These are phyloP conservation scores for Lactarius indigo DNA, from an alignment of 768 basidiomycete genomes.

Conservation along the genomic window DNA sequence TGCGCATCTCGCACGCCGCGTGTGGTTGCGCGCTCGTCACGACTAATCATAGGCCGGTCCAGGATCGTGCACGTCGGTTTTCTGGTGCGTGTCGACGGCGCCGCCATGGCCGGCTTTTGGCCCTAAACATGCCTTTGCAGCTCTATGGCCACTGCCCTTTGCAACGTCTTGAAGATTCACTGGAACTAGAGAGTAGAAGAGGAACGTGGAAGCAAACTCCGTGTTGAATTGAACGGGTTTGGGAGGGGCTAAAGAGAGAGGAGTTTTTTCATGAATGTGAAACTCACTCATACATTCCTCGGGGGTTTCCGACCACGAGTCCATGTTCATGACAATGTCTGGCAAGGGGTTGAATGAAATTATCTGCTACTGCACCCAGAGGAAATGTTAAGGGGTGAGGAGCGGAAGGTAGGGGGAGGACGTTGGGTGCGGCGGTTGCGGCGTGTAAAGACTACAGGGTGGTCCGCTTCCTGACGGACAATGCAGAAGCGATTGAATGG, in stretches of 20 bases:
- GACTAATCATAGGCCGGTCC: neutral
- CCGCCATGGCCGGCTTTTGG: neutral
- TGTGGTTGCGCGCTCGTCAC: conserved; percentile 7
- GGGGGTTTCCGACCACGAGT: conserved; percentile 9
- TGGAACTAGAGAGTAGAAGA: neutral
- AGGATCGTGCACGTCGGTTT: neutral
- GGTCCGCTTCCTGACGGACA: neutral
- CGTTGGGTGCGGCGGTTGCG: neutral
- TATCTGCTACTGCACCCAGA: neutral
- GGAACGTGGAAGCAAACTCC: neutral
- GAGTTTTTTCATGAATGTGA: neutral
- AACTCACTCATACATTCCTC: neutral
- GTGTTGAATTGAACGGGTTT: neutral
- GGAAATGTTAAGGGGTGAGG: neutral
- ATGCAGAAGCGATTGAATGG: neutral
- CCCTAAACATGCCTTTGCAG: neutral
- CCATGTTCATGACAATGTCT: neutral
- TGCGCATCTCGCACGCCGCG: neutral
- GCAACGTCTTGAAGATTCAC: neutral
- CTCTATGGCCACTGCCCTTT: conserved; percentile 2
- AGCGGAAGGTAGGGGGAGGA: neutral
- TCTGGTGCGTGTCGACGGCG: conserved; percentile 1
- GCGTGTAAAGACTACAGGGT: neutral
- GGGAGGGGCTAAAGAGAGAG: neutral
- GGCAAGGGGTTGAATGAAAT: neutral